Evolutionary conservation across 2,329 filamentous ascomycete genomes (phyloP), one percentile per base, ranked within the genome.

Genomic region (Drechmeria coniospora): DNA sequence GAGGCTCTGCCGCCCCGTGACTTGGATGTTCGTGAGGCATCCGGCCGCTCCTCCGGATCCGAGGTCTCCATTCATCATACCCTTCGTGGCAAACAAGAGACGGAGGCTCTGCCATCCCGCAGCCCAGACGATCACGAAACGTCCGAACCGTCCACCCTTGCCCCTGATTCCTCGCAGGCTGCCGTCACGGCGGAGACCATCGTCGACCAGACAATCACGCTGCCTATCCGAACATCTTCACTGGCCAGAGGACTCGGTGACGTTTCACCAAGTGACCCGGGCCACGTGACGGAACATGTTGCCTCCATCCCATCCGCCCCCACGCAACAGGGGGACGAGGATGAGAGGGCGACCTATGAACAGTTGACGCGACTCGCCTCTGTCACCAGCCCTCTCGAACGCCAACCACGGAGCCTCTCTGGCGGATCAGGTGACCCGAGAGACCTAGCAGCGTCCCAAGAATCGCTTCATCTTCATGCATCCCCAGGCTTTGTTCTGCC

Each of bases 401-500:
- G n/a, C n/a, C n/a, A n/a, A n/a, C n/a, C n/a, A n/a, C n/a, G n/a
- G n/a, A n/a, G n/a, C n/a, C n/a, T n/a, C n/a, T n/a, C n/a, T n/a
- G n/a, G n/a, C n/a, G n/a, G n/a, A n/a, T n/a, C n/a, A 21, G 20
- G 20, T 21, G n/a, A 8, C 20, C 8, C 20, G 20, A 21, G 20
- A n/a, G 20, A 21, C 20, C n/a, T n/a, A n/a, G n/a, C n/a, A n/a
- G n/a, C n/a, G 5, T 29, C 21, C 6, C 32, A 24, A 21, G 26
- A 24, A 26, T 16, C 22, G 12, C n/a, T n/a, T n/a, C n/a, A n/a
- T n/a, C n/a, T n/a, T n/a, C 15, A 20, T 7, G 17, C 23, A 21
- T 20, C 28, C 12, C 35, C 47, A 39, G 60, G 65, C 13, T 56
- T 79, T 35, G 54, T 66, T 12, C 54, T 84, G 22, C 84, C 86